phyloP scores from a whole-genome alignment of 2,329 filamentous ascomycete genomes.

The Alternaria panax region DNA sequence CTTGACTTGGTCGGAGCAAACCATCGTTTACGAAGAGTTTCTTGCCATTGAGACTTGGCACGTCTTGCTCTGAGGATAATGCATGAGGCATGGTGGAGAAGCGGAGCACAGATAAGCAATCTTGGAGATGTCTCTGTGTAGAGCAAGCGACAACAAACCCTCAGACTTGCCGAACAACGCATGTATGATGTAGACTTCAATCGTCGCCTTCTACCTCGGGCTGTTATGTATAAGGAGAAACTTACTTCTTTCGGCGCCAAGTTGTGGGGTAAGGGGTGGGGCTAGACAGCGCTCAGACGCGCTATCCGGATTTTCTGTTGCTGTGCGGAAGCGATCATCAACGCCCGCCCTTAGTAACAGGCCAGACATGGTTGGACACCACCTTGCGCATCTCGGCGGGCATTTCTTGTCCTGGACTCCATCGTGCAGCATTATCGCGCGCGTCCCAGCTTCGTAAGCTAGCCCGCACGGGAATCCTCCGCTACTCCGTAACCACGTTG shows the following conservation, averaged over 20 bases:
- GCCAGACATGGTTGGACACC: slow-evolving; percentile 21
- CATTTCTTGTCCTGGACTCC: slow-evolving; percentile 16
- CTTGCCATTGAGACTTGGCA: slow-evolving; percentile 35
- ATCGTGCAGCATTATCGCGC: slow-evolving; percentile 2
- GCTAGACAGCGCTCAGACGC: slow-evolving; percentile 4
- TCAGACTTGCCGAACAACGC: not conserved
- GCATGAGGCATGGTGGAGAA: slow-evolving; percentile 44
- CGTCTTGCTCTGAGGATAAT: slow-evolving; percentile 29
- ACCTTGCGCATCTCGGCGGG: slow-evolving; percentile 19
- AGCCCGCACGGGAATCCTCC: slow-evolving; percentile 15
- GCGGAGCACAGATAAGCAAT: not conserved
- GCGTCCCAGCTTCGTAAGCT: slow-evolving; percentile 24
- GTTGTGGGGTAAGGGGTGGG: slow-evolving; percentile 31
- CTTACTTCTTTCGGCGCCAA: slow-evolving; percentile 20
- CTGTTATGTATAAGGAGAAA: slow-evolving; percentile 12
- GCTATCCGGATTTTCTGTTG: slow-evolving; percentile 18
- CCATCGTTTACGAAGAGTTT: slow-evolving; percentile 57
- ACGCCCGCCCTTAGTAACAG: slow-evolving; percentile 28
- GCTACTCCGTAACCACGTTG: slow-evolving; percentile 1
- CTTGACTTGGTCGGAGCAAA: slow-evolving; percentile 55
- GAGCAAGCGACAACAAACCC: not conserved
- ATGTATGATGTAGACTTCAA: not conserved
- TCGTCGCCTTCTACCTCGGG: not conserved
- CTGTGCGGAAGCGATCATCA: not conserved
- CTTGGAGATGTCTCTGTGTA: not conserved